These are phyloP conservation scores for Pseudofabraea citricarpa DNA, from an alignment of 2,329 filamentous ascomycete species.

Conservation along the genomic window DNA sequence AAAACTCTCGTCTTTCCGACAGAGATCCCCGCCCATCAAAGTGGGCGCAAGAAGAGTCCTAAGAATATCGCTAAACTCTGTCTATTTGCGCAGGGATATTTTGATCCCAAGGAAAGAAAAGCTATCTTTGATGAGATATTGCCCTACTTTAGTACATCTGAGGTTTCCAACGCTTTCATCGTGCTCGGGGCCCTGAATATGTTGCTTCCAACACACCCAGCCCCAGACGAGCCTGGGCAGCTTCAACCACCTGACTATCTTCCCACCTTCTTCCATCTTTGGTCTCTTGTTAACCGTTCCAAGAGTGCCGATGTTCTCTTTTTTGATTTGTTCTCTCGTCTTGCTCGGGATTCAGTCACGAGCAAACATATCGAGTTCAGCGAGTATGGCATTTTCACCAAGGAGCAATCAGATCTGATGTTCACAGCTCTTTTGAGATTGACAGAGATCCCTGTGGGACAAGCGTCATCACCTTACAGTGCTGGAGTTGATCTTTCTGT, in stretches of 20 bases:
- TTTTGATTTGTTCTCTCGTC: slow-evolving; percentile 81
- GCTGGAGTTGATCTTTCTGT: slow-evolving; percentile 72
- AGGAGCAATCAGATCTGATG: slow-evolving; percentile 85
- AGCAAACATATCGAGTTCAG: slow-evolving; percentile 74
- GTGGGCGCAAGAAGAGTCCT: slow-evolving; percentile 47
- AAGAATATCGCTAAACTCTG: slow-evolving; percentile 80
- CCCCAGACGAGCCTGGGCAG: slow-evolving; percentile 64
- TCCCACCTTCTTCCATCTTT: slow-evolving; percentile 93
- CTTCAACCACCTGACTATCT: slow-evolving; percentile 86
- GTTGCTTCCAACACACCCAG: slow-evolving; percentile 78
- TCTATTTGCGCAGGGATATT: slow-evolving; percentile 85
- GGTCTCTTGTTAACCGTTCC: slow-evolving; percentile 88
- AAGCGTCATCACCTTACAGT: slow-evolving; percentile 90
- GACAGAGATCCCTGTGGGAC: slow-evolving; percentile 93
- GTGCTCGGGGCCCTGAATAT: slow-evolving; percentile 85
- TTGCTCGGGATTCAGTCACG: slow-evolving; percentile 77
- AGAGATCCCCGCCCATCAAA: slow-evolving; percentile 67
- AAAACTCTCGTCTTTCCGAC: slow-evolving; percentile 85
- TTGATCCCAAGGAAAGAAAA: slow-evolving; percentile 81
- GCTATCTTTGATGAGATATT: slow-evolving; percentile 77
- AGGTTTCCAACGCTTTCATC: slow-evolving; percentile 86
- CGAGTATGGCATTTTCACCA: slow-evolving; percentile 85
- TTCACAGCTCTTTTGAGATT: slow-evolving; percentile 88
- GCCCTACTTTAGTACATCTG: slow-evolving; percentile 88
- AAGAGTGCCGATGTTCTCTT: slow-evolving; percentile 82